Conservation (phyloP, 768 basidiomycete species). For the Strobilomyces dryophilus region DNA sequence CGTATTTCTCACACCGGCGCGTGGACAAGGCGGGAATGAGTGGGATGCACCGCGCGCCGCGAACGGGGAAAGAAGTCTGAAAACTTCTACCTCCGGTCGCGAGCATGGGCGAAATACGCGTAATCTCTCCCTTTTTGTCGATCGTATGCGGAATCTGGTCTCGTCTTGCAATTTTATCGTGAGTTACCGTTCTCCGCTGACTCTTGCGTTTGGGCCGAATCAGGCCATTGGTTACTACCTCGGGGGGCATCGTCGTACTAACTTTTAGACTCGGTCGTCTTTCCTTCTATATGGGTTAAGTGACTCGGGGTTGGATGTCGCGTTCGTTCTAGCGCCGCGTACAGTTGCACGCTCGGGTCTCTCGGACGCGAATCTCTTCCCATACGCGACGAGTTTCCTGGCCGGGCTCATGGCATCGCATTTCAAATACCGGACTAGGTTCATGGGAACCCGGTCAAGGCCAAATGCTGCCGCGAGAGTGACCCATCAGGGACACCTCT, state of each 20-base stretch:
- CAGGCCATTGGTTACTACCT: background rate
- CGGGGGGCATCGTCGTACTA: background rate
- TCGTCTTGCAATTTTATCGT: background rate
- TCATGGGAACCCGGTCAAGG: background rate
- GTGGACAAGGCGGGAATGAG: conserved; percentile 10
- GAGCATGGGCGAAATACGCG: conserved; percentile 3
- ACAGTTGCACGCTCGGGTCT: conserved; percentile 39
- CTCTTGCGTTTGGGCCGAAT: background rate
- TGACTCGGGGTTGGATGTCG: background rate
- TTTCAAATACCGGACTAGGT: background rate
- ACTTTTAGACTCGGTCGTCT: background rate
- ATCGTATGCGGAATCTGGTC: background rate
- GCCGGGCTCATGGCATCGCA: background rate
- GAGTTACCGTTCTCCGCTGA: conserved; percentile 6
- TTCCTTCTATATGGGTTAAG: background rate
- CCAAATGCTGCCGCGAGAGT: no score
- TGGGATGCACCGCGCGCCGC: conserved; percentile 1
- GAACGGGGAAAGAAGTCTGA: conserved; percentile 1
- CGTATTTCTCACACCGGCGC: conserved; percentile 10
- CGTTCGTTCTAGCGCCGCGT: background rate
- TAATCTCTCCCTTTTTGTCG: conserved; percentile 4
- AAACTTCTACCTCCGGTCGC: background rate
- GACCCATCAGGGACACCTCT: no score
- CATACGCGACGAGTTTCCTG: background rate
- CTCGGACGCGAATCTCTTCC: background rate